Conservation (phyloP, 176 grass and related monocot species). For the Carex scoparia region DNA sequence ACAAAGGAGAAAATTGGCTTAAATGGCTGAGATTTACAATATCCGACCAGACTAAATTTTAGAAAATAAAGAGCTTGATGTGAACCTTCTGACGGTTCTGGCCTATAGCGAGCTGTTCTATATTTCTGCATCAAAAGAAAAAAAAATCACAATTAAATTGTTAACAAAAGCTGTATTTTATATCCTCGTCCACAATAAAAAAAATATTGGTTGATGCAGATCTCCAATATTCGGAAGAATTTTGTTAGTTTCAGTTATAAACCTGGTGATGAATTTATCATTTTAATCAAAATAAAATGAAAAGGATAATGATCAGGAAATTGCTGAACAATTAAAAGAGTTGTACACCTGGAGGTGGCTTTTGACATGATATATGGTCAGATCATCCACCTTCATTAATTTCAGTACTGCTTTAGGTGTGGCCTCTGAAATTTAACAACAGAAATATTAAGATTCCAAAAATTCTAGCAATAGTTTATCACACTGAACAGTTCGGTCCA, state of each 20-base stretch:
- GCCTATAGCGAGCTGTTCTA: constrained; percentile 88
- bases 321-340: constrained; percentile 12
- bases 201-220: not conserved
- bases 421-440: constrained; percentile 58
- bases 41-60: not conserved
- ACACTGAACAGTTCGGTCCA: not conserved
- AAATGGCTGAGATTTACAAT: not conserved
- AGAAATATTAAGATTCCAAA: constrained; percentile 8
- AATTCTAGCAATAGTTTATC: not conserved
- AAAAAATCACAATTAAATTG: not conserved
- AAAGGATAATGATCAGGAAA: not conserved
- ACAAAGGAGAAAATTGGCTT: not conserved
- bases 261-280: not conserved
- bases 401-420: constrained; percentile 97
- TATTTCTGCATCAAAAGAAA: constrained; percentile 72
- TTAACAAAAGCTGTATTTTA: not conserved
- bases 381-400: constrained; percentile 96
- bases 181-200: not conserved
- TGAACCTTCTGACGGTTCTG: constrained; percentile 85
- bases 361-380: constrained; percentile 99
- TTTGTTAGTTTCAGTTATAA: not conserved
- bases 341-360: constrained; percentile 82
- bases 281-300: not conserved
- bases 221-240: not conserved
- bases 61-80: not conserved